Evolutionary conservation across 2,329 filamentous ascomycete species (phyloP), one percentile per base, ranked within the genome.

Genomic region (Scedosporium apiospermum): DNA sequence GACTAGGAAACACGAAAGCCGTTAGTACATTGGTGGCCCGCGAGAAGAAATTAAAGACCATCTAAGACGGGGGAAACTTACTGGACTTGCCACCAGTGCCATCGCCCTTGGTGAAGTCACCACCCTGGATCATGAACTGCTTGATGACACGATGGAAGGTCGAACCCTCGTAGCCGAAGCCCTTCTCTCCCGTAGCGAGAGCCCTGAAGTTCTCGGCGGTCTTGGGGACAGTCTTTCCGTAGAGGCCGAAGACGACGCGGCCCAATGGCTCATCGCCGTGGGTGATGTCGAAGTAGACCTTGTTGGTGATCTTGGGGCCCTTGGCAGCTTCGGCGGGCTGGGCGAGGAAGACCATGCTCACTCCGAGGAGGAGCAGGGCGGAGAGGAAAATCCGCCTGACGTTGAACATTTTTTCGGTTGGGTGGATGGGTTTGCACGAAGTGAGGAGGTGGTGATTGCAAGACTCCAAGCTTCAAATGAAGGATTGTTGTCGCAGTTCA

Each of bases 241-340:
- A 96, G 60, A 96, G 86, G 69, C 91, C 91, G 42, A 95, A 85
- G 68, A 91, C 87, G 68, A 96, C 82, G 65, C 88, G 86, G 65
- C 91, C 91, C 51, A 93, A 72, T 58, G 82, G 74, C 76, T 91
- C 81, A 66, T 90, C 90, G 71, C 88, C 91, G 71, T 91, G 87
- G 70, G 82, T 78, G 68, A 96, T 87, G 76, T 95, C 90, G 75
- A 96, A 93, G 82, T 86, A 95, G 77, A 95, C 91, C 86, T 96
- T 96, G 82, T 90, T 82, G 71, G 93, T 97, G 80, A 97, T 93
- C 86, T 95, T 96, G 66, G 91, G 93, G 57, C 95, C 93, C 80
- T 93, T 91, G 68, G 81, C 81, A 62, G 90, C 89, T 69, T 89
- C 86, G 64, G 84, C 86, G 41, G 85, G 83, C 76, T 91, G 88